Conservation (phyloP, 1,284 basidiomycete species). For the Ustilago hordei region DNA sequence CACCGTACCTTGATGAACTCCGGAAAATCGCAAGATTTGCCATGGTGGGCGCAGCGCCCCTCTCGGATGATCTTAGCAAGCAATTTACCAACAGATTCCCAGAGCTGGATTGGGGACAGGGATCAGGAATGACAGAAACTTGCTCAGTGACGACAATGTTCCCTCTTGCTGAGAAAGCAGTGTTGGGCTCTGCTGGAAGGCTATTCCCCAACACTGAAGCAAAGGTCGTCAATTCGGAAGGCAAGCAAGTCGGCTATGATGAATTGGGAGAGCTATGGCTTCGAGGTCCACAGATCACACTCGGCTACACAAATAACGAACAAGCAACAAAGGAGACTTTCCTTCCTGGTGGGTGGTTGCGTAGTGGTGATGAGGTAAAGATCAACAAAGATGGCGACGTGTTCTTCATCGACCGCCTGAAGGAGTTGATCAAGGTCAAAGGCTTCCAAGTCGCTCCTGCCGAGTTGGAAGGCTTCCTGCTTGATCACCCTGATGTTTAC, state of each 20-base stretch:
- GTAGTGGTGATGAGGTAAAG: slow-evolving; percentile 70
- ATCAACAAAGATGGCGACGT: slow-evolving; percentile 68
- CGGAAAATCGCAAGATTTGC: slow-evolving; percentile 45
- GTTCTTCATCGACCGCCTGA: slow-evolving; percentile 60
- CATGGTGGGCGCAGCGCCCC: slow-evolving; percentile 61
- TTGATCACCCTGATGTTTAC: slow-evolving; percentile 78
- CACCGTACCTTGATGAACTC: slow-evolving; percentile 58
- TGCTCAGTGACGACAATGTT: slow-evolving; percentile 68
- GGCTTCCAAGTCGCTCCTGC: slow-evolving; percentile 62
- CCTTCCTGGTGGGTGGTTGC: slow-evolving; percentile 51
- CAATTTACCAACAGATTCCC: slow-evolving; percentile 54
- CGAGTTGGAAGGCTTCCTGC: slow-evolving; percentile 80
- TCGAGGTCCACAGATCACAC: slow-evolving; percentile 63
- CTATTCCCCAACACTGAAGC: slow-evolving; percentile 62
- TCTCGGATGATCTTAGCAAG: slow-evolving; percentile 57
- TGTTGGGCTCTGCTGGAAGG: slow-evolving; percentile 63
- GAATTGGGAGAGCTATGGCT: slow-evolving; percentile 69
- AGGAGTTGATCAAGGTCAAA: slow-evolving; percentile 70
- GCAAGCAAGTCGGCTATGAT: slow-evolving; percentile 65
- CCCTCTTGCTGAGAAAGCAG: slow-evolving; percentile 62
- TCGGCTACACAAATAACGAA: slow-evolving; percentile 63
- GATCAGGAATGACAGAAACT: slow-evolving; percentile 62
- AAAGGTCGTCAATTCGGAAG: slow-evolving; percentile 59
- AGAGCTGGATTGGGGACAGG: slow-evolving; percentile 59
- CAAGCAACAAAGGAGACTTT: slow-evolving; percentile 65